Evolutionary conservation across 257 asterid genomes (phyloP).

Genomic region (Echium plantagineum): DNA sequence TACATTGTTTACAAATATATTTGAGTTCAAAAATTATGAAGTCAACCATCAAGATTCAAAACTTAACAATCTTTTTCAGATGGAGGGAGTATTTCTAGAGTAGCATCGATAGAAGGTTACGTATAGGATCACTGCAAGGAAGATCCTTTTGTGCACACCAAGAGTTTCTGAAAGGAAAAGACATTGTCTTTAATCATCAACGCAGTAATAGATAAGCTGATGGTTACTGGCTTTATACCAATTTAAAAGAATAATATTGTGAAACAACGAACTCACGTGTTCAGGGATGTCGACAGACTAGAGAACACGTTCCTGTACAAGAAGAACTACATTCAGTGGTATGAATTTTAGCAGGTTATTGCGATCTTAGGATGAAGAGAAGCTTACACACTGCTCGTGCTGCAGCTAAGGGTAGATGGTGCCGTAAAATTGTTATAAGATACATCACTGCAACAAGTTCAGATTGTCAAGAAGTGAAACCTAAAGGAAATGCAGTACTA

Average conservation of each 20-base stretch:
- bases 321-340: conserved; percentile 6
- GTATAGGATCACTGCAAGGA: conserved; percentile 39
- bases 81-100: not conserved
- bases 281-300: conserved; percentile 43
- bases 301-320: conserved; percentile 64
- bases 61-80: no score
- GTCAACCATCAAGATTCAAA: no score
- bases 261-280: conserved; percentile 41
- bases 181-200: no score
- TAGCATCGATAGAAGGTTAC: conserved; percentile 24
- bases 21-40: no score
- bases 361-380: not conserved
- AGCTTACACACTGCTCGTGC: conserved; percentile 39
- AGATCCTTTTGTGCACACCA: conserved; percentile 75
- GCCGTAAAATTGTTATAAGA: conserved; percentile 70
- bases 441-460: conserved; percentile 58
- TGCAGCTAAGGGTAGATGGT: conserved; percentile 29
- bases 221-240: not conserved
- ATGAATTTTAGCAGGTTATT: conserved; percentile 4
- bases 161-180: conserved; percentile 19
- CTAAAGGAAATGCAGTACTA: no score
- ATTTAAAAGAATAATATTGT: not conserved
- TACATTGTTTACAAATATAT: no score
- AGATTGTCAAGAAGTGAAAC: not conserved
- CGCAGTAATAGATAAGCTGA: not conserved